phyloP scores from a whole-genome alignment of 352 stramenopile species.

The Aphanomyces cochlioides region DNA sequence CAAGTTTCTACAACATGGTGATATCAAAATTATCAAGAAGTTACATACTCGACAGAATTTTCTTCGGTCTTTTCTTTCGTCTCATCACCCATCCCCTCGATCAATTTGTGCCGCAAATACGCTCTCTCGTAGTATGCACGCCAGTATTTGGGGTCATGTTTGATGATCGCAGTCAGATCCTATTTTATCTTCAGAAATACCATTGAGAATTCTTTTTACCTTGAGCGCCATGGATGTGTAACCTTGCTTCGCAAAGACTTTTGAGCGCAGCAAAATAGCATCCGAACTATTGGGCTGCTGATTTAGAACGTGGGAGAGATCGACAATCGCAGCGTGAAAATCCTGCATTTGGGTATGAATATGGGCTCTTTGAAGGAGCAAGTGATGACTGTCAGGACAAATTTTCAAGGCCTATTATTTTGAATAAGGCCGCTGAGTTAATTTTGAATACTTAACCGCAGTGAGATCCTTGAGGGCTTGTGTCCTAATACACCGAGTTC shows the following conservation, averaged over 20 bases:
- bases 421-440: no score
- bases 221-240: conserved; percentile 46
- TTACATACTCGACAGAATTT: not conserved
- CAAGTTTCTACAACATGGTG: not conserved
- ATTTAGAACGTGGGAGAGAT: conserved; percentile 55
- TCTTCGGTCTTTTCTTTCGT: conserved; percentile 19
- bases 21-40: not conserved
- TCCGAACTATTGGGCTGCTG: conserved; percentile 64
- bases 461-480: conserved; percentile 68
- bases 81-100: conserved; percentile 43
- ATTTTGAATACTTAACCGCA: not conserved
- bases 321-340: conserved; percentile 47
- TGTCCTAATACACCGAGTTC: conserved; percentile 29
- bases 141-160: conserved; percentile 63
- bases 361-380: conserved; percentile 55
- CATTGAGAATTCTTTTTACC: not conserved
- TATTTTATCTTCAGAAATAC: conserved; percentile 29
- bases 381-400: conserved; percentile 49
- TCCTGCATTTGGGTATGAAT: conserved; percentile 56
- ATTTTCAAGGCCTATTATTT: conserved; percentile 40
- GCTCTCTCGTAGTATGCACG: conserved; percentile 76
- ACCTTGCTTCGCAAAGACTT: conserved; percentile 54
- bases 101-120: conserved; percentile 54
- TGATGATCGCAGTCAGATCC: conserved; percentile 56
- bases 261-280: conserved; percentile 57